Percentiles rank a stretch among this genome's conserved stretches.
These are phyloP conservation scores for Pyracantha coccinea DNA, from an alignment of 331 rosid species.

Conservation along the genomic window DNA sequence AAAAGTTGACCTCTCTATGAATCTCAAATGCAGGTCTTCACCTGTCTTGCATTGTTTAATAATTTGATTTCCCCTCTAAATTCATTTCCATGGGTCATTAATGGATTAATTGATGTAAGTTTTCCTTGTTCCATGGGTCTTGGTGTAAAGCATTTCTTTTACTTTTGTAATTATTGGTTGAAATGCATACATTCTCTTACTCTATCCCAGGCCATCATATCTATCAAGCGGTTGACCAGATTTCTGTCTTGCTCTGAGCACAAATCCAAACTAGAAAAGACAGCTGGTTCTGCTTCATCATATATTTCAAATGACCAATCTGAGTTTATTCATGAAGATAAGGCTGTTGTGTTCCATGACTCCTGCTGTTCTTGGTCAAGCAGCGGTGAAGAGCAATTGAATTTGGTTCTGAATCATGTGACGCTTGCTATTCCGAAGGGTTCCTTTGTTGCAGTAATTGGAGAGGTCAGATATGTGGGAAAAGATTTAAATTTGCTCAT, in stretches of 20 bases:
- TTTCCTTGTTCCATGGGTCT: slow-evolving; percentile 6
- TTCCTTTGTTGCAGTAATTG: slow-evolving; percentile 68
- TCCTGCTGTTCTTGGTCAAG: slow-evolving; percentile 85
- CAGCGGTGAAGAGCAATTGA: slow-evolving; percentile 48
- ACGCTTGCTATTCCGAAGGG: slow-evolving; percentile 60
- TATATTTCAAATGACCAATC: slow-evolving; percentile 27
- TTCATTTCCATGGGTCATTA: slow-evolving; percentile 98
- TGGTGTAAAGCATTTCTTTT: background rate
- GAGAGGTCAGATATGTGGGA: slow-evolving; percentile 60
- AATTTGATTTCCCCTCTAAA: slow-evolving; percentile 85
- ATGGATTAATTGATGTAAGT: slow-evolving; percentile 96
- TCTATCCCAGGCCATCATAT: slow-evolving; percentile 59
- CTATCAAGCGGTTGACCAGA: slow-evolving; percentile 68
- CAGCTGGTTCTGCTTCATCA: slow-evolving; percentile 28
- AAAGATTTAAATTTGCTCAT: slow-evolving; percentile 1
- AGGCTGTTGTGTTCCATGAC: slow-evolving; percentile 46
- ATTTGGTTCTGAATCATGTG: slow-evolving; percentile 50
- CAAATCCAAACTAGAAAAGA: slow-evolving; percentile 31
- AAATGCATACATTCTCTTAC: slow-evolving; percentile 9
- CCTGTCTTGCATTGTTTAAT: slow-evolving; percentile 93
- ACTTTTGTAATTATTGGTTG: background rate
- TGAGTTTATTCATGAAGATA: slow-evolving; percentile 31
- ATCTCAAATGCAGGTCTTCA: slow-evolving; percentile 73
- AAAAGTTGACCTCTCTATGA: slow-evolving; percentile 17
- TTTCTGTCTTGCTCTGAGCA: slow-evolving; percentile 69